Evolutionary conservation across 345 rosid species (phyloP).

Genomic region (Brassica cretica): DNA sequence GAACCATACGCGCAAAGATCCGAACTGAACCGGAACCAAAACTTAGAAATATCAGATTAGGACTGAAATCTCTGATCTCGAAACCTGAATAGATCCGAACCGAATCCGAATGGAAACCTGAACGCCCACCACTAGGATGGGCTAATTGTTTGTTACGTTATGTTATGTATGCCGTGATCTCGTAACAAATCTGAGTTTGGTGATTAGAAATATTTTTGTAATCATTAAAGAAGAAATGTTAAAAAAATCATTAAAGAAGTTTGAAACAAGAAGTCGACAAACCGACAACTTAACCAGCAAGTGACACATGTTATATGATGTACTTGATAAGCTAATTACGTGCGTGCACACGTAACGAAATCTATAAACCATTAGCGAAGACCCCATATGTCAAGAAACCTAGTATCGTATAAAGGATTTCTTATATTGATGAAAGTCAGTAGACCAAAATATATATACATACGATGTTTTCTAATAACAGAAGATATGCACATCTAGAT

Average conservation of each 20-base stretch:
- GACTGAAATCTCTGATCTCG: too few species aligned
- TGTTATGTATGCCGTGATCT: neutral
- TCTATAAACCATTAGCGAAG: conserved; percentile 33
- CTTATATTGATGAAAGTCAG: too few species aligned
- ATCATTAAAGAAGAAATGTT: neutral
- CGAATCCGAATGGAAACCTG: too few species aligned
- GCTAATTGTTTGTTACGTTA: neutral
- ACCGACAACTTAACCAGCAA: conserved; percentile 55
- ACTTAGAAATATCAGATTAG: too few species aligned
- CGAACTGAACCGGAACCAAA: too few species aligned
- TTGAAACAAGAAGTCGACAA: conserved; percentile 31
- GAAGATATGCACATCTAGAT: too few species aligned
- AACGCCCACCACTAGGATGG: neutral
- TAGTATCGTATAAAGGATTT: too few species aligned
- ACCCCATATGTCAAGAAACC: neutral
- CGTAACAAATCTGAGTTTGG: neutral
- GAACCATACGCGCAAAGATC: too few species aligned
- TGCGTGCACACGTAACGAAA: conserved; percentile 48
- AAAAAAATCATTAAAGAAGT: neutral
- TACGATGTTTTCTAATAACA: too few species aligned
- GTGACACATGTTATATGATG: conserved; percentile 50
- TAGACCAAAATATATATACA: too few species aligned
- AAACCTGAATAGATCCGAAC: too few species aligned
- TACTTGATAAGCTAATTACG: conserved; percentile 37
- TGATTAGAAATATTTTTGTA: neutral